Percentiles rank a stretch among this genome's conserved stretches.
These are phyloP conservation scores for Hypericum perforatum DNA, from an alignment of 345 rosid species.

Conservation along the genomic window DNA sequence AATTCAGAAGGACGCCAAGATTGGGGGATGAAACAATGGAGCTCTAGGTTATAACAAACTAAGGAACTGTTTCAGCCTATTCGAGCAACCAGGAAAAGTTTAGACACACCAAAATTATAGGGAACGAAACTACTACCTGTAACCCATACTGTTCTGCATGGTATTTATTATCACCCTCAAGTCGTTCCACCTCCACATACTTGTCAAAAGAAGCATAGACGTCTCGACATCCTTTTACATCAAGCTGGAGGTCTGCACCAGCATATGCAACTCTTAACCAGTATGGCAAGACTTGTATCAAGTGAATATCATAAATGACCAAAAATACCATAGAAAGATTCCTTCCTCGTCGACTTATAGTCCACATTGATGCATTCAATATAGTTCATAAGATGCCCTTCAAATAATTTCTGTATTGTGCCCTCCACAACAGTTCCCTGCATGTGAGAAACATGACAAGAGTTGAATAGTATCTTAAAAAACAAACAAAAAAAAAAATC, in stretches of 20 bases:
- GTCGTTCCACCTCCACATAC: slow-evolving; percentile 93
- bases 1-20: not conserved
- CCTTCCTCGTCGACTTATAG: slow-evolving; percentile 87
- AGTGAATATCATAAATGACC: not conserved
- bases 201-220: slow-evolving; percentile 96
- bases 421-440: slow-evolving; percentile 99
- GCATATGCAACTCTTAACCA: not conserved
- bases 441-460: not conserved
- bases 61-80: too few species aligned
- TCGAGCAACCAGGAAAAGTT: not conserved
- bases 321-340: slow-evolving; percentile 81
- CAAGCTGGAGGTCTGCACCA: slow-evolving; percentile 86
- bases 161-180: slow-evolving; percentile 96
- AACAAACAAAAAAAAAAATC: not conserved
- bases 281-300: not conserved
- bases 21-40: too few species aligned
- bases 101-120: not conserved
- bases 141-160: slow-evolving; percentile 81
- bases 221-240: slow-evolving; percentile 95
- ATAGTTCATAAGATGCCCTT: slow-evolving; percentile 95
- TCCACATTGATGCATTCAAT: slow-evolving; percentile 94
- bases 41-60: too few species aligned
- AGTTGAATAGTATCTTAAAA: slow-evolving; percentile 8
- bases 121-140: slow-evolving; percentile 41
- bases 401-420: slow-evolving; percentile 88